These are phyloP conservation scores for Camellia sinensis DNA, from an alignment of 148 eudicot genomes.

Conservation along the genomic window DNA sequence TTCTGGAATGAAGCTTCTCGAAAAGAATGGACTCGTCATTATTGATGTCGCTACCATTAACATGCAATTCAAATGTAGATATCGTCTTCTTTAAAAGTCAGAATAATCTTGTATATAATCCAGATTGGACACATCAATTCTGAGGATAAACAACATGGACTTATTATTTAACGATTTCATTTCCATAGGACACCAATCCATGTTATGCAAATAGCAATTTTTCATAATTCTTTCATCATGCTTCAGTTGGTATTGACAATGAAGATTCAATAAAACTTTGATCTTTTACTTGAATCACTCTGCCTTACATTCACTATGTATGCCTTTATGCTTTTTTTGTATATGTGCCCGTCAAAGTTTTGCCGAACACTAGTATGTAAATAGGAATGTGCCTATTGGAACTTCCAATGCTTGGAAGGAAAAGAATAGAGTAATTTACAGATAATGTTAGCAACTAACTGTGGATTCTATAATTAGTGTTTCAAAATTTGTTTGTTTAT, in stretches of 20 bases:
- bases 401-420: not conserved
- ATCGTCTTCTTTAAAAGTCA: not conserved
- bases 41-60: not conserved
- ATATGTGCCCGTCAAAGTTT: not conserved
- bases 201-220: not conserved
- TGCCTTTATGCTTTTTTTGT: not conserved
- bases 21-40: conserved; percentile 6
- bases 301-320: not conserved
- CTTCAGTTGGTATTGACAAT: not conserved
- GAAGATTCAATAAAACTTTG: not conserved
- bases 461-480: not conserved
- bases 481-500: not conserved
- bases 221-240: not conserved
- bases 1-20: not conserved
- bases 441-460: not conserved
- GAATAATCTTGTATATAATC: not conserved
- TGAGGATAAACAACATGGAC: not conserved
- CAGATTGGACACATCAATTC: not conserved
- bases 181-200: not conserved
- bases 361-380: not conserved
- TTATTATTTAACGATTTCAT: not conserved
- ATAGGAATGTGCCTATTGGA: not conserved
- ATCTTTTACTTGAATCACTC: not conserved
- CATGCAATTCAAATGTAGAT: not conserved
- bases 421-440: not conserved